Percentiles rank a stretch among this genome's conserved stretches.
These are phyloP conservation scores for Yarrowia phangngaensis DNA, from an alignment of 805 yeast genomes.

Conservation along the genomic window DNA sequence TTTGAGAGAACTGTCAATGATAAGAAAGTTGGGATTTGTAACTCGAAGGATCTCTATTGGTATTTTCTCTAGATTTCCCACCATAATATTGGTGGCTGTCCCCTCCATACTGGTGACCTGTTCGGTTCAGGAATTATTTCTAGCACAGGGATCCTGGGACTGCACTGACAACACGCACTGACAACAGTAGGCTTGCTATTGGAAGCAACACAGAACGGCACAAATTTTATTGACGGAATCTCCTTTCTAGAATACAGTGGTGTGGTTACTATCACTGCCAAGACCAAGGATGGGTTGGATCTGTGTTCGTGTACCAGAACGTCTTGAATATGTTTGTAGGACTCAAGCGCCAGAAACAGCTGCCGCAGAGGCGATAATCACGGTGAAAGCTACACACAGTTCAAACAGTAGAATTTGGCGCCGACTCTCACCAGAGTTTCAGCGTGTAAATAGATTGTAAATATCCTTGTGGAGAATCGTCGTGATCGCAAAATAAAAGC, in stretches of 20 bases:
- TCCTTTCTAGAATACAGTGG: slow-evolving; percentile 6
- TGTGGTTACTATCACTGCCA: slow-evolving; percentile 19
- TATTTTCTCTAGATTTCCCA: slow-evolving; percentile 35
- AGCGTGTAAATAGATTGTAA: no score
- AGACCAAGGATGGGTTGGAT: slow-evolving; percentile 1
- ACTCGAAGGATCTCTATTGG: slow-evolving; percentile 30
- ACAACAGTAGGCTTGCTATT: slow-evolving; percentile 32
- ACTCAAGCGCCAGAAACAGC: no score
- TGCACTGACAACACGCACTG: no score
- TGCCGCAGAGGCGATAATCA: no score
- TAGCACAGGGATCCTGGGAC: slow-evolving; percentile 26
- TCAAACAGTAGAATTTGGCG: no score
- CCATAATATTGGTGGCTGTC: slow-evolving; percentile 34
- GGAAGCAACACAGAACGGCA: slow-evolving; percentile 32
- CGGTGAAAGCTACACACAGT: no score
- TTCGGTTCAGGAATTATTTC: slow-evolving; percentile 36
- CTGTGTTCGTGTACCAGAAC: slow-evolving; percentile 4
- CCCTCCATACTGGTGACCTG: slow-evolving; percentile 32
- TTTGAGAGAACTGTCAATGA: slow-evolving; percentile 29
- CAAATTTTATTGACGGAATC: not conserved
- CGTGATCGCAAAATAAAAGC: no score
- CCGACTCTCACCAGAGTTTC: no score
- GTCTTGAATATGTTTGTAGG: no score
- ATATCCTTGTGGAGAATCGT: no score
- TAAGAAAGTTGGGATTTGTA: slow-evolving; percentile 22